These are phyloP conservation scores for Zopfochytrium polystomum DNA, from an alignment of 371 early-diverging fungal genomes.

Conservation along the genomic window DNA sequence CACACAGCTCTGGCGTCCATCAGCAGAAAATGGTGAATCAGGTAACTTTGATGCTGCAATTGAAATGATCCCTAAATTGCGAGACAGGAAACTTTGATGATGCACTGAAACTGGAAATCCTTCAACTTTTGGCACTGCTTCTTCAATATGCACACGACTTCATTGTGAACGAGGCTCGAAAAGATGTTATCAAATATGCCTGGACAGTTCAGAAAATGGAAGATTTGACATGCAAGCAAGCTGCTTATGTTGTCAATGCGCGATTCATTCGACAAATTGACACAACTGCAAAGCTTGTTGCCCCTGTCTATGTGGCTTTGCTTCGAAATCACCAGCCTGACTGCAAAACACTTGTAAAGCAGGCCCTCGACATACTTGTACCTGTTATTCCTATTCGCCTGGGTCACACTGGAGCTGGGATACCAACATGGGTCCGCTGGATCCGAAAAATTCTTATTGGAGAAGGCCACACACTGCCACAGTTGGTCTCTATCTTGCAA, in stretches of 20 bases:
- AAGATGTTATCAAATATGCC: constrained; percentile 91
- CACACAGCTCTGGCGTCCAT: constrained; percentile 67
- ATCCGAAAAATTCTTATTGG: constrained; percentile 80
- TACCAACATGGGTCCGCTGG: constrained; percentile 86
- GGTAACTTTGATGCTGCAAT: too few species aligned
- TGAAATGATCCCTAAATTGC: too few species aligned
- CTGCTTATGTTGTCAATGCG: constrained; percentile 89
- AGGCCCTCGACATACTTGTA: constrained; percentile 89
- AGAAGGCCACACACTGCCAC: constrained; percentile 83
- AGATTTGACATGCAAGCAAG: constrained; percentile 90
- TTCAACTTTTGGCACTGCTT: constrained; percentile 88
- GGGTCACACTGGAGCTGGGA: constrained; percentile 32
- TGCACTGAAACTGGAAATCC: constrained; percentile 77
- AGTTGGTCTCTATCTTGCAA: constrained; percentile 86
- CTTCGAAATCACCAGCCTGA: constrained; percentile 74
- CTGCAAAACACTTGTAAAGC: constrained; percentile 67
- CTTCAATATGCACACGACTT: constrained; percentile 76
- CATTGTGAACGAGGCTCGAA: constrained; percentile 67
- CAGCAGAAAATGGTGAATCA: constrained; percentile 47
- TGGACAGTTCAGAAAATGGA: constrained; percentile 83
- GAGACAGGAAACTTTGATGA: constrained; percentile 60
- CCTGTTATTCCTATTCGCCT: constrained; percentile 84
- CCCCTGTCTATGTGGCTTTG: constrained; percentile 85
- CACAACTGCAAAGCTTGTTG: constrained; percentile 87
- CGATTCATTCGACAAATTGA: constrained; percentile 89